These are phyloP conservation scores for Coemansia sp. DNA, from an alignment of 192 early-diverging fungal genomes.

Conservation along the genomic window DNA sequence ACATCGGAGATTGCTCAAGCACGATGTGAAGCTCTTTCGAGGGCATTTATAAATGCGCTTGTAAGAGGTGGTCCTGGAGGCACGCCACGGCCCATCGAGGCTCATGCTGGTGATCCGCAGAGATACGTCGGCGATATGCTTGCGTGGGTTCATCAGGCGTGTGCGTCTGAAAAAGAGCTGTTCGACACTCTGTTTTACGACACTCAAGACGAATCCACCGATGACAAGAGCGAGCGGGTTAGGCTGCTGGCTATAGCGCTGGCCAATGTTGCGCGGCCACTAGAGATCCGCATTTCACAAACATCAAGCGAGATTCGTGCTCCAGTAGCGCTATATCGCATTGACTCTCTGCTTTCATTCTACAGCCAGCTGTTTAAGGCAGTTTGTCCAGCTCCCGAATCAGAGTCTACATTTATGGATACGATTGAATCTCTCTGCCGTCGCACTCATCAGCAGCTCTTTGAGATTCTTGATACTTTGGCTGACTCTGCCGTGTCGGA, in stretches of 20 bases:
- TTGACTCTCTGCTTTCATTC: constrained; percentile 27
- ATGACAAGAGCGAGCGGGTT: not conserved
- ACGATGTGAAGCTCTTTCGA: constrained; percentile 26
- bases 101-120: constrained; percentile 87
- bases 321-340: constrained; percentile 21
- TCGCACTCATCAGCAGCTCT: not conserved
- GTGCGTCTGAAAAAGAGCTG: constrained; percentile 83
- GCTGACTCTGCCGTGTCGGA: constrained; percentile 8
- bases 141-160: constrained; percentile 94
- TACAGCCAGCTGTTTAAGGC: constrained; percentile 23
- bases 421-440: constrained; percentile 1
- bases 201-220: not conserved
- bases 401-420: constrained; percentile 11
- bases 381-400: constrained; percentile 6
- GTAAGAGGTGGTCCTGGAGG: constrained; percentile 19
- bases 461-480: constrained; percentile 6
- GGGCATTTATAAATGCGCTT: constrained; percentile 29
- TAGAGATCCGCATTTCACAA: constrained; percentile 40
- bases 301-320: constrained; percentile 13
- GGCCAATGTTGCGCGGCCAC: constrained; percentile 27
- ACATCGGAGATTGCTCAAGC: constrained; percentile 12
- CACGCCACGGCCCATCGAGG: constrained; percentile 77
- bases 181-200: constrained; percentile 55
- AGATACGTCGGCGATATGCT: constrained; percentile 95
- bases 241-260: constrained; percentile 22